Evolutionary conservation across 257 asterid genomes (phyloP).

Genomic region (Voacanga thouarsii): DNA sequence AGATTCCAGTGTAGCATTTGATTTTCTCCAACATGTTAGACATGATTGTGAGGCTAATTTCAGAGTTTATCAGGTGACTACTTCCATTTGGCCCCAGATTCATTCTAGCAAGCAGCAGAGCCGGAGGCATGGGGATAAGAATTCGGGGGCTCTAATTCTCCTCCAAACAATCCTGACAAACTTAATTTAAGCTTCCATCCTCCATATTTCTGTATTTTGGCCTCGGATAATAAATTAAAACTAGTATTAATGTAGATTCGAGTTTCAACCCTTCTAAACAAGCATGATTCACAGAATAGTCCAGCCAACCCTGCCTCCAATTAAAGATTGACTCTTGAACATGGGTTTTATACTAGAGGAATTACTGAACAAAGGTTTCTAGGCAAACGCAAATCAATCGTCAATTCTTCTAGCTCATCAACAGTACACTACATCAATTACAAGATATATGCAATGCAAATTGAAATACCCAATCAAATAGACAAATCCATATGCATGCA

Average conservation of each 20-base stretch:
- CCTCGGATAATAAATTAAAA: background rate
- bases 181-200: background rate
- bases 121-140: no score
- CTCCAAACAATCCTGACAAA: background rate
- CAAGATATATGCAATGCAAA: background rate
- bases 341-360: background rate
- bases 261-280: background rate
- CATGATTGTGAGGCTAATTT: background rate
- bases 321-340: background rate
- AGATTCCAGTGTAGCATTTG: background rate
- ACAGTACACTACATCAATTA: background rate
- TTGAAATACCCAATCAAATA: background rate
- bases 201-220: background rate
- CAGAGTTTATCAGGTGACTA: background rate
- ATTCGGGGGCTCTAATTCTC: background rate
- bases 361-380: background rate
- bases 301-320: background rate
- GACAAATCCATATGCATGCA: background rate
- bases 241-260: background rate
- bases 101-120: background rate
- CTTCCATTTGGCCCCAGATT: background rate
- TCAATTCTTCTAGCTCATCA: background rate
- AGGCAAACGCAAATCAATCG: background rate
- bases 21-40: background rate
- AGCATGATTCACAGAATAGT: background rate